Base-by-base conservation (phyloP, 495 filamentous ascomycete genomes). In the Penicillium bialowiezense region DNA sequence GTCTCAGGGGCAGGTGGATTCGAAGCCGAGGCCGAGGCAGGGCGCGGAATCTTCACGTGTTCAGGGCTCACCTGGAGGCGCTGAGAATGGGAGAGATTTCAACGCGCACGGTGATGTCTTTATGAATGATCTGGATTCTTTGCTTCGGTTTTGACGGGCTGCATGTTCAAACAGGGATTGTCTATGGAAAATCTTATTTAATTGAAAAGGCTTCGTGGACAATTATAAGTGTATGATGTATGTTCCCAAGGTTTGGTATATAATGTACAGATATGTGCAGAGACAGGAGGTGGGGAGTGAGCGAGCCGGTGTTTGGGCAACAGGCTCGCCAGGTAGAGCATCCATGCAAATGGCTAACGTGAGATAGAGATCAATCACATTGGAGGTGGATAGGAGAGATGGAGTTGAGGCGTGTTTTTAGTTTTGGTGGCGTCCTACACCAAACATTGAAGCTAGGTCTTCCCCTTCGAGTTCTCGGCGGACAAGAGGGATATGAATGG, bases 401-500 rank as follows among this genome's bases (percentile, higher is more conserved):
- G 18, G 21, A 20, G 31, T 34, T 17, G 9, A 5, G 20, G 31
- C 31, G 37, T 5, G 8, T 41, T 45, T 26, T 24, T 23, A 14
- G 7, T 41, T 10, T 23, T n/a, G n/a, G n/a, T n/a, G n/a, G n/a
- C n/a, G n/a, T n/a, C n/a, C n/a, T n/a, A n/a, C n/a, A n/a, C n/a
- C n/a, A n/a, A n/a, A n/a, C n/a, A n/a, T n/a, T n/a, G n/a, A n/a
- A n/a, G n/a, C n/a, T n/a, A n/a, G n/a, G n/a, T n/a, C n/a, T n/a
- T n/a, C n/a, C n/a, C n/a, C n/a, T n/a, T n/a, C n/a, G n/a, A n/a
- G n/a, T 14, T 15, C 23, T 26, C 23, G 23, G 17, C 14, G 48
- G 12, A 13, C 24, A 14, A 57, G 26, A 10, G 60, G 58, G 4
- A 74, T 48, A 2, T 56, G 37, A 31, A 75, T 67, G 29, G 62